phyloP scores from a whole-genome alignment of 78 protist genomes.

The Protostelium mycophagum region DNA sequence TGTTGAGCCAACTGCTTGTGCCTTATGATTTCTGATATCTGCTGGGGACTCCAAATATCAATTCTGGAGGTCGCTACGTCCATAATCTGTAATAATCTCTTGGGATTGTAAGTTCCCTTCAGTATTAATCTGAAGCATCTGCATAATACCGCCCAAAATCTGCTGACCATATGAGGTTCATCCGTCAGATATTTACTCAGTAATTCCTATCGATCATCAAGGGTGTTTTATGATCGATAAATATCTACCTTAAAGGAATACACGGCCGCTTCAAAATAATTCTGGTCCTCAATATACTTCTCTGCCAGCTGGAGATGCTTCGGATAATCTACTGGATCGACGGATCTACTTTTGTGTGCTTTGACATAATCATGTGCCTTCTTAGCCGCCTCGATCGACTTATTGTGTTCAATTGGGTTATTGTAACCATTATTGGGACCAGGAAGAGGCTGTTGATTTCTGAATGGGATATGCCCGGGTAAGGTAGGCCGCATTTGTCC shows the following conservation, averaged over 20 bases:
- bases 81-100: not conserved
- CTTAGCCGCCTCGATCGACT: too few species aligned
- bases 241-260: not conserved
- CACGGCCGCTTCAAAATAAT: not conserved
- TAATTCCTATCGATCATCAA: not conserved
- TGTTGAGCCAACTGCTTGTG: not conserved
- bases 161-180: not conserved
- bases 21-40: not conserved
- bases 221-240: not conserved
- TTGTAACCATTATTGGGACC: too few species aligned
- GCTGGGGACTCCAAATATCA: not conserved
- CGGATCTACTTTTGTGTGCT: not conserved
- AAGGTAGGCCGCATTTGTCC: too few species aligned
- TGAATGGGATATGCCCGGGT: too few species aligned
- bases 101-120: not conserved
- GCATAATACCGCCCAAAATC: not conserved
- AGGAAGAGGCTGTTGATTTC: too few species aligned
- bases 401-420: too few species aligned
- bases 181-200: not conserved
- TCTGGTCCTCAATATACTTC: not conserved
- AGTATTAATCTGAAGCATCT: not conserved
- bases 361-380: too few species aligned
- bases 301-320: not conserved
- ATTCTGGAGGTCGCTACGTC: not conserved
- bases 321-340: not conserved